Base-by-base conservation (phyloP, 1,284 basidiomycete species). In the Caloboletus firmus region DNA sequence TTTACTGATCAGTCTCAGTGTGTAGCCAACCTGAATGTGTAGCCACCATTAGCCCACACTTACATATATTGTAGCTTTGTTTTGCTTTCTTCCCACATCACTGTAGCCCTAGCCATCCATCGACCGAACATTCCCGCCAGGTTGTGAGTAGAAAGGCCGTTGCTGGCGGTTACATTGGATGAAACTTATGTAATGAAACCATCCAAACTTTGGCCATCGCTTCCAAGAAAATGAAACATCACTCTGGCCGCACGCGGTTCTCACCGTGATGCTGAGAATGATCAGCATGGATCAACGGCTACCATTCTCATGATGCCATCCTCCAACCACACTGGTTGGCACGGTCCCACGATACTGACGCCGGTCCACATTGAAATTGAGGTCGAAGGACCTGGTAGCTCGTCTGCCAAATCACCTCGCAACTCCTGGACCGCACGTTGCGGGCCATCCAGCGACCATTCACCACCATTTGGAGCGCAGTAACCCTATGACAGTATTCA, bases 21-120 rank as follows among this genome's bases (percentile, higher is more conserved):
- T 69, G 61, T 65, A 69, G 65, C 64, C 56, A 55, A 51, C 45
- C 48, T 39, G 49, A 52, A 44, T 53, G 51, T 70, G 68, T 66
- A 68, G 65, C 67, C 53, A 51, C 52, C 54, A 36, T 44, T 49
- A 35, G 17, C 46, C 13, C 45, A 34, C 55, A 43, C 53, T 49
- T 48, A 55, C 52, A 52, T 45, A 59, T 56, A 63, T 64, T 71
- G 65, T 67, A 67, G 57, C 53, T 31, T 45, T 55, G 22, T 26
- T 11, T 47, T 49, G 5, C n/a, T n/a, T n/a, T n/a, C 32, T 40
- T 45, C 42, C 24, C 45, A 41, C 48, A 52, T 49, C 30, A 54
- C 32, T 65, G 64, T 65, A 65, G 59, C 64, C 48, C n/a, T 65
- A 69, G 56, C 35, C 47, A 46, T 49, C 41, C 45, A 18, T 49